Evolutionary conservation across 2,329 filamentous ascomycete species (phyloP), one percentile per base, ranked within the genome.

Genomic region (Talaromyces sp.): DNA sequence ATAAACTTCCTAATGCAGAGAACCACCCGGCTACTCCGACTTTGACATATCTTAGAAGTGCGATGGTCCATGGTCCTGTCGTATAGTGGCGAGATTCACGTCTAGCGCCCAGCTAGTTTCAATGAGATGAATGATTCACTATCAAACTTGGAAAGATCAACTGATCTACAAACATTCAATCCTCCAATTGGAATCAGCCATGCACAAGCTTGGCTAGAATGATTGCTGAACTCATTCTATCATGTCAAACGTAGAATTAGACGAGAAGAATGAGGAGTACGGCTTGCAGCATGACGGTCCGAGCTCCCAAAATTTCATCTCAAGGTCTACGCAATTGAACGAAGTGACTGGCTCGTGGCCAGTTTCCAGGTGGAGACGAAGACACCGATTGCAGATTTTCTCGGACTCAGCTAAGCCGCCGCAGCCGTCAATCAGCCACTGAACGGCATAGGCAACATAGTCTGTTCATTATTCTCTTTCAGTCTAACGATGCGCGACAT

Each of bases 301-400:
- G 22, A 43, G 37, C 39, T 59, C 14, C n/a, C 4, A 19, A 19
- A 14, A 19, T 19, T 16, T 14, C 22, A 24, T 22, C 11, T 45
- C 22, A 22, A 13, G 14, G 19, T 19, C 22, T n/a, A 4, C 11
- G 11, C 11, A 24, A 56, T 22, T 43, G 19, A 43, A 10, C 54
- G 1, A 56, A 14, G 16, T 16, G n/a, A 37, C 39, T 56, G 19
- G 52, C 52, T 56, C 19, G 52, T 56, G 52, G 31, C 24, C 5
- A 14, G 8, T 58, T 31, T 45, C 3, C 22, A 31, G 33, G 37
- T 41, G 56, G 56, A 27, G 56, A 43, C 14, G 39, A 45, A 41
- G 13, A 56, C 24, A 57, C 22, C n/a, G n/a, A 5, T n/a, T 35
- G 61, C 61, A 48, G 50, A 37, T n/a, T 58, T 47, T n/a, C 62